Evolutionary conservation across 2,329 filamentous ascomycete species (phyloP), one percentile per base, ranked within the genome.

Genomic region (Alternaria infectoria): DNA sequence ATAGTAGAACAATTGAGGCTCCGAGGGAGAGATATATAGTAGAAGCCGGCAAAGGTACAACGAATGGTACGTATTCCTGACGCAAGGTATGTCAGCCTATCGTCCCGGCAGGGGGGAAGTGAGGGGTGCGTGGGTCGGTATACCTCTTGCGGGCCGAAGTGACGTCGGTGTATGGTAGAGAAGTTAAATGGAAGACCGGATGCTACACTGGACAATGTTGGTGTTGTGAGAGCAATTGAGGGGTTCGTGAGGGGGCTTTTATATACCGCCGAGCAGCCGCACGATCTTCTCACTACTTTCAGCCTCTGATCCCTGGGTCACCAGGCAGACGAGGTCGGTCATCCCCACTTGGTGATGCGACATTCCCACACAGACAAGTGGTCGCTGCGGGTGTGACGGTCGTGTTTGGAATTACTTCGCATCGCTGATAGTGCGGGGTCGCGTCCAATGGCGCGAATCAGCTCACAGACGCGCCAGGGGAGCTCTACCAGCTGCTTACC

Each of bases 261-360:
- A 78, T 76, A 75, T 65, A 65, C 59, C 26, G 56, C 50, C 57
- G 44, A 61, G 73, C 65, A 71, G 58, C 59, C 66, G 67, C 52
- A 64, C 30, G 59, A 58, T 64, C 66, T 66, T 68, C 64, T 61
- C 46, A 44, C 62, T 57, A 47, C 47, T 61, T 69, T 50, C 55
- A 66, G 62, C 67, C 64, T 67, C 64, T 46, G 56, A 64, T 65
- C 60, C 67, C 63, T 65, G 62, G 74, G 64, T 69, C 70, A 69
- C 65, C 69, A 59, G 65, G 68, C 62, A 57, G 64, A 62, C 66
- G 62, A 32, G 47, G 62, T 71, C 63, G 58, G 59, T 49, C 57
- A 68, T 77, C 77, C 76, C 77, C 77, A 78, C 77, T 76, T 70
- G 62, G 69, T 65, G 59, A 55, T 74, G 74, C 72, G 26, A 73